Evolutionary conservation across 2,329 filamentous ascomycete species (phyloP).

Genomic region (Pyrenophora seminiperda): DNA sequence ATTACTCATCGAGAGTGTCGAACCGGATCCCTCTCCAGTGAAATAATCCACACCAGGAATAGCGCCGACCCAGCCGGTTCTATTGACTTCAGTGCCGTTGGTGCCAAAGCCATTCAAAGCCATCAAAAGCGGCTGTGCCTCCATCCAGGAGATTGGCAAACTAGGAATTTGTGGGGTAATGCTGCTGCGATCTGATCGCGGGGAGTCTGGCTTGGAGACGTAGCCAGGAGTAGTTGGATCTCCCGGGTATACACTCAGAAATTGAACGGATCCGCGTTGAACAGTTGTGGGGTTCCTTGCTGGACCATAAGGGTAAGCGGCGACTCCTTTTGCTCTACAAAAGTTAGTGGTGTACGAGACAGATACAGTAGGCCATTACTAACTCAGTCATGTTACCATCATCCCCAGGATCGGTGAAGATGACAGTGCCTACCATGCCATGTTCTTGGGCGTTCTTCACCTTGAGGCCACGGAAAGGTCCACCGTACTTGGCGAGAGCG

Average conservation of each 20-base stretch:
- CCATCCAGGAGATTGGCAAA: conserved; percentile 80
- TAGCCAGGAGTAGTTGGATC: conserved; percentile 62
- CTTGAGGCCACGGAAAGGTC: conserved; percentile 54
- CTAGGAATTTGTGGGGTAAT: conserved; percentile 80
- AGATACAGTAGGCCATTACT: neutral
- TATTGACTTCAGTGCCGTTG: conserved; percentile 51
- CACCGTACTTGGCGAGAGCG: conserved; percentile 54
- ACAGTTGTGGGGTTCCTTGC: conserved; percentile 54
- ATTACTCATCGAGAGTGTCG: conserved; percentile 57
- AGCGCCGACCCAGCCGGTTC: conserved; percentile 46
- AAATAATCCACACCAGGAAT: conserved; percentile 45
- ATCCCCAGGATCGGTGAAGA: conserved; percentile 54
- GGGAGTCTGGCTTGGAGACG: conserved; percentile 79
- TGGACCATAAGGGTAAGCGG: conserved; percentile 50
- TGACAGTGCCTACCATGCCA: conserved; percentile 53
- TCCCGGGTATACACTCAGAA: conserved; percentile 62
- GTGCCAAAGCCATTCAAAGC: conserved; percentile 83
- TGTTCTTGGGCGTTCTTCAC: conserved; percentile 55
- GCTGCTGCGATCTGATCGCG: conserved; percentile 68
- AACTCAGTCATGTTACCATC: conserved; percentile 54
- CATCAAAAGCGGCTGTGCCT: conserved; percentile 79
- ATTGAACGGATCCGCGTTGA: conserved; percentile 59
- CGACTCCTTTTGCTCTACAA: conserved; percentile 49
- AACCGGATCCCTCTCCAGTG: conserved; percentile 59
- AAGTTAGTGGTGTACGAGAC: neutral